These are phyloP conservation scores for Dactylonectria estremocensis DNA, from an alignment of 2,329 filamentous ascomycete genomes.

Conservation along the genomic window DNA sequence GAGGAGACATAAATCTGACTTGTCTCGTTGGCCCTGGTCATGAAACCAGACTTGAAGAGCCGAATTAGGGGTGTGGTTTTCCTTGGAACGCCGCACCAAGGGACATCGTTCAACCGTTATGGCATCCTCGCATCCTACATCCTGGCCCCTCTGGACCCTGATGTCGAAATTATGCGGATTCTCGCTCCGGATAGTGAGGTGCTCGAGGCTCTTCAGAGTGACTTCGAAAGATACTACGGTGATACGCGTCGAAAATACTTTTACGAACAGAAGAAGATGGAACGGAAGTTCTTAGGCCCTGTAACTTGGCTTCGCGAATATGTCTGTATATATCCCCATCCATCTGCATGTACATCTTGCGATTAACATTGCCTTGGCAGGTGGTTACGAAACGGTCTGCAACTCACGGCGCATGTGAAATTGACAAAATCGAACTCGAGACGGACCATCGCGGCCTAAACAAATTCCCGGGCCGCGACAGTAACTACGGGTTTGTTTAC, in stretches of 20 bases:
- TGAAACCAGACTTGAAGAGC: too few species aligned
- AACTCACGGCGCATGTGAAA: not conserved
- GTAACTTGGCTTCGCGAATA: not conserved
- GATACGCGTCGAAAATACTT: not conserved
- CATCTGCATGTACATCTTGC: not conserved
- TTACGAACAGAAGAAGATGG: not conserved
- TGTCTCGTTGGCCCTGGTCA: too few species aligned
- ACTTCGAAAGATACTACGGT: not conserved
- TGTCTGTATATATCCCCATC: not conserved
- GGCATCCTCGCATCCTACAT: not conserved
- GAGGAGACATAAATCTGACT: too few species aligned
- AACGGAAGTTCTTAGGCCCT: not conserved
- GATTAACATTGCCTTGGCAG: not conserved
- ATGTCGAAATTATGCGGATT: not conserved
- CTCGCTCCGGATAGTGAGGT: not conserved
- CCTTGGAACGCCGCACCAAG: not conserved
- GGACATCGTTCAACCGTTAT: not conserved
- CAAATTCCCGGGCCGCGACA: not conserved
- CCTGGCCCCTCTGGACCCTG: not conserved
- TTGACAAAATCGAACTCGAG: not conserved
- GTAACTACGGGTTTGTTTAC: not conserved
- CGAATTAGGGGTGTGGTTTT: too few species aligned
- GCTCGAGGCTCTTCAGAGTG: not conserved
- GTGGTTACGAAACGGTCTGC: not conserved
- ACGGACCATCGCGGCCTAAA: slow-evolving; percentile 1